phyloP scores from a whole-genome alignment of 768 basidiomycete genomes.

The Hirschioporus abietinus region DNA sequence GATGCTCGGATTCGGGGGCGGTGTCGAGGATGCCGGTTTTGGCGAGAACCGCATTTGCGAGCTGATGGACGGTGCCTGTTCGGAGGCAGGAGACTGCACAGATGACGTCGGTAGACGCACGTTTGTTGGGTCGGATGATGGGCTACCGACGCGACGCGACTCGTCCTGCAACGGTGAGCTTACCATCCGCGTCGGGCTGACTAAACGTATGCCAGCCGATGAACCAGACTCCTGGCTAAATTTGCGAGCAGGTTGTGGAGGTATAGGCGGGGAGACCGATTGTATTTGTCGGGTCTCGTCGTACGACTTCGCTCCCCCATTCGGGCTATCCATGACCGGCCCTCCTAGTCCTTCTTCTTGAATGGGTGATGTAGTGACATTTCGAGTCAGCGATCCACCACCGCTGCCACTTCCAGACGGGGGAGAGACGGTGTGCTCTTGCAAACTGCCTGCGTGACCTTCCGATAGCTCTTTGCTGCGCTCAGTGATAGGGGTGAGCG shows the following conservation, averaged over 20 bases:
- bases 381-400: background rate
- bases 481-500: conserved; percentile 68
- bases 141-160: background rate
- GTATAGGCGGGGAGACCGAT: background rate
- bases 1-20: background rate
- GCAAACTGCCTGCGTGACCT: background rate
- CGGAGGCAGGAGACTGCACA: background rate
- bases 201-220: background rate
- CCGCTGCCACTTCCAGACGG: background rate
- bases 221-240: background rate
- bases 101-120: background rate
- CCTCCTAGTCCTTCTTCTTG: background rate
- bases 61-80: background rate
- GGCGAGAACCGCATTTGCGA: background rate
- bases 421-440: background rate
- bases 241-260: background rate
- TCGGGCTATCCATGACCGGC: background rate
- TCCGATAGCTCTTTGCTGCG: conserved; percentile 19
- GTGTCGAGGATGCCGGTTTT: background rate
- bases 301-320: background rate
- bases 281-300: background rate
- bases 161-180: background rate
- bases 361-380: background rate
- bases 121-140: background rate
- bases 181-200: background rate